phyloP scores from a whole-genome alignment of 108 stramenopile genomes.

The Hondaea fermentalgiana region DNA sequence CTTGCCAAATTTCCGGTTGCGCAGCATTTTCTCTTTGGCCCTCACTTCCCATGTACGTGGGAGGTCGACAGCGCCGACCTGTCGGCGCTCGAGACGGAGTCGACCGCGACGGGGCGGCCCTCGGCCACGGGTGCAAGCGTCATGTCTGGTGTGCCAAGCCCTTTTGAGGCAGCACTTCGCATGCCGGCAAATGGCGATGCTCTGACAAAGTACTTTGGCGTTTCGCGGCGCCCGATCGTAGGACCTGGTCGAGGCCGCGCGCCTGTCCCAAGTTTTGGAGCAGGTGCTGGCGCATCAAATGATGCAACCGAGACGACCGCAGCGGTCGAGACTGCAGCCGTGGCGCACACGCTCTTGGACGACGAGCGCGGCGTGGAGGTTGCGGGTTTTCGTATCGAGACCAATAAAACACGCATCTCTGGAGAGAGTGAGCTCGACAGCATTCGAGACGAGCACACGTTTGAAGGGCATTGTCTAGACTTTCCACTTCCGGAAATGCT shows the following conservation, averaged over 20 bases:
- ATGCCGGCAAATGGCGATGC: neutral
- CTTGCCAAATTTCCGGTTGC: conserved; percentile 46
- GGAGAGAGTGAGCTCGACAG: neutral
- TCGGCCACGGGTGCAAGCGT: neutral
- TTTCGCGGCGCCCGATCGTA: neutral
- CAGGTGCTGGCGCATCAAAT: too few relatives aligned
- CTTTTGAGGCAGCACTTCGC: neutral
- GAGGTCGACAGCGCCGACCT: neutral
- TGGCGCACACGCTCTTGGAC: neutral
- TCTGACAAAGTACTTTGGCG: neutral
- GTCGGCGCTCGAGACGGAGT: neutral
- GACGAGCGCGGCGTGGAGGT: neutral
- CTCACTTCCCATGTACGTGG: conserved; percentile 39
- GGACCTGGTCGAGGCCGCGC: neutral
- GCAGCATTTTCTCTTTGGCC: conserved; percentile 51
- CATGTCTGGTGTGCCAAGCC: neutral
- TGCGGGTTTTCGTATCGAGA: neutral
- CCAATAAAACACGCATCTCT: neutral
- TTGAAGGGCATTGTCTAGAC: neutral
- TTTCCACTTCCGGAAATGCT: conserved; percentile 8
- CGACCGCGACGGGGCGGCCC: neutral
- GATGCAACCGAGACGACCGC: neutral
- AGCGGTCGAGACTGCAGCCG: neutral
- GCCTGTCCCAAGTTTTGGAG: too few relatives aligned
- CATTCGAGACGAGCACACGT: neutral